phyloP scores from a whole-genome alignment of 2,329 filamentous ascomycete species.

The Niveomyces coronatus region DNA sequence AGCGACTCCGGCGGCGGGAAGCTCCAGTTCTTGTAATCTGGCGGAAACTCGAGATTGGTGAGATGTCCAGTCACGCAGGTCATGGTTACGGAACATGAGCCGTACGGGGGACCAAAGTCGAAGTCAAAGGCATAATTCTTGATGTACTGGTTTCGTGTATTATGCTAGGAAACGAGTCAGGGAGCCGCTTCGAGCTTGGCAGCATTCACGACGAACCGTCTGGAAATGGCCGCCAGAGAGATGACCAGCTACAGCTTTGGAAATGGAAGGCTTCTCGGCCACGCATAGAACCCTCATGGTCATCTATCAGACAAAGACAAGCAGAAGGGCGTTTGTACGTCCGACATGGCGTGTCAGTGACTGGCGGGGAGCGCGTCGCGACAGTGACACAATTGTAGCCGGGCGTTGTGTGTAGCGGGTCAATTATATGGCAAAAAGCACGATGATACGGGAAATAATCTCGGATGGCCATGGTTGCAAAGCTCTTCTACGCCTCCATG shows the following conservation, averaged over 20 bases:
- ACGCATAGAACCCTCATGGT: slow-evolving; percentile 47
- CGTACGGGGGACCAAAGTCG: slow-evolving; percentile 73
- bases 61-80: slow-evolving; percentile 88
- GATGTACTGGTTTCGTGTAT: slow-evolving; percentile 64
- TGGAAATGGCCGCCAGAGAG: slow-evolving; percentile 66
- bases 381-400: too few relatives aligned
- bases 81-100: slow-evolving; percentile 78
- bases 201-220: slow-evolving; percentile 63
- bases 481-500: too few relatives aligned
- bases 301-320: too few relatives aligned
- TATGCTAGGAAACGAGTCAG: slow-evolving; percentile 44
- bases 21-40: slow-evolving; percentile 67
- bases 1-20: slow-evolving; percentile 68
- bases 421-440: too few relatives aligned
- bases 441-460: too few relatives aligned
- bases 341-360: too few relatives aligned
- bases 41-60: slow-evolving; percentile 66
- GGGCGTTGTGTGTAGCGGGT: too few relatives aligned
- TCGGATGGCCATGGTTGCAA: too few relatives aligned
- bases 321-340: too few relatives aligned
- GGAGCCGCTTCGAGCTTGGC: too few relatives aligned
- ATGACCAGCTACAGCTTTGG: slow-evolving; percentile 86
- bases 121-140: slow-evolving; percentile 94
- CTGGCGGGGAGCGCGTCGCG: slow-evolving; percentile 9
- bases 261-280: slow-evolving; percentile 75